A percentile compares a stretch with the other conserved stretches of the same genome.
phyloP scores from a whole-genome alignment of 2,329 filamentous ascomycete genomes.

The Stagonosporopsis tanaceti region DNA sequence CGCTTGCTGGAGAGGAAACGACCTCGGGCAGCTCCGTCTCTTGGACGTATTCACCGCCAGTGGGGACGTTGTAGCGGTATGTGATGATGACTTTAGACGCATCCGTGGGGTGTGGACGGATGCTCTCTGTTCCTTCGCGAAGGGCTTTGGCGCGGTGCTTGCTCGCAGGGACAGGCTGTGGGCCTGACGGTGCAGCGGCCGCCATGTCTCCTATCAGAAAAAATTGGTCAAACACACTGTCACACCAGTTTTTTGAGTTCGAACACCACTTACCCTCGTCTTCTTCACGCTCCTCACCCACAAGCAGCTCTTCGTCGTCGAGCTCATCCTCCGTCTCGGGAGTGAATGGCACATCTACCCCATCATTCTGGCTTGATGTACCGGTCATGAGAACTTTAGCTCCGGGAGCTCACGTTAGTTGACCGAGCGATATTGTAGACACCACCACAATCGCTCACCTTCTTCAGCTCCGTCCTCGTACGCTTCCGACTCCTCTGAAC shows the following conservation, averaged over 20 bases:
- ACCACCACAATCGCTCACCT: neutral
- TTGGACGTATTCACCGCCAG: neutral
- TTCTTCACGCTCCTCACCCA: neutral
- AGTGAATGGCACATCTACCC: neutral
- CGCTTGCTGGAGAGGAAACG: neutral
- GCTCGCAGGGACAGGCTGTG: neutral
- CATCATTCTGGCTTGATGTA: neutral
- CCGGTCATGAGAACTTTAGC: neutral
- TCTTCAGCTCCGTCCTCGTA: neutral
- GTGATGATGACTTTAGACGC: neutral
- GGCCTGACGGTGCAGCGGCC: neutral
- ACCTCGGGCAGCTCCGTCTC: constrained; percentile 2
- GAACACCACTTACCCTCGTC: neutral
- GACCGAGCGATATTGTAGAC: neutral
- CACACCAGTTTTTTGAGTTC: neutral
- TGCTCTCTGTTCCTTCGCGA: constrained; percentile 1
- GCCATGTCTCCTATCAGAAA: neutral
- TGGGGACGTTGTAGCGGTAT: neutral
- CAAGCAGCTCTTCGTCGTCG: neutral
- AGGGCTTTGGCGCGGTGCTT: neutral
- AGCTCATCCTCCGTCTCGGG: neutral
- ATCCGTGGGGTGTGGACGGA: constrained; percentile 3
- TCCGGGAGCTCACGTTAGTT: neutral
- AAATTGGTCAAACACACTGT: neutral
- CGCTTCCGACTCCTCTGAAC: neutral